Base-by-base conservation (phyloP, 2,329 filamentous ascomycete genomes). In the Lecanoromycetidae sp. region DNA sequence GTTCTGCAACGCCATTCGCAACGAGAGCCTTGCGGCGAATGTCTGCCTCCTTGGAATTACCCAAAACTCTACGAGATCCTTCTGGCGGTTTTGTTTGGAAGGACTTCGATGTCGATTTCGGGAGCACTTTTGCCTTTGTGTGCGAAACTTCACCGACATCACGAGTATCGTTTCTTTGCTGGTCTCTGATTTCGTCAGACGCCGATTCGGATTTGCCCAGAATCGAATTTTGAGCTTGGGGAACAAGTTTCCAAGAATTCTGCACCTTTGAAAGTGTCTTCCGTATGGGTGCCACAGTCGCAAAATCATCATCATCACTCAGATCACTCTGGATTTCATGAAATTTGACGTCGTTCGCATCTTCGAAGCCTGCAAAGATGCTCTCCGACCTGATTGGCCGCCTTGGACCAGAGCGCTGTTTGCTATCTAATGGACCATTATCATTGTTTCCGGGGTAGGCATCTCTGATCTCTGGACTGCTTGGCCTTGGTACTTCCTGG, bases 291-390 rank as follows among this genome's bases (percentile, higher is more conserved):
- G 46, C 45, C 29, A 44, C 43, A 43, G 29, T 48, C 4, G 32
- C 35, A 27, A 52, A 49, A 9, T 52, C 49, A 13, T 55, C 49
- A 13, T 55, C 53, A 45, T 55, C 53, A 26, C 47, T 50, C 9
- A 53, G 48, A 27, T 53, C 40, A 20, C 44, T 42, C 19, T 25
- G 42, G 3, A 30, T 17, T 5, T 34, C 41, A 5, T 27, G 29
- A 13, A 23, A 36, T 17, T 58, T 57, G 27, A 72, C 70, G 48
- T 72, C 71, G 57, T 79, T 86, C 36, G 71, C 72, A 10, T 77
- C 77, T 38, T 90, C 84, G 55, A 93, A 91, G 0, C 85, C 85
- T 26, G 85, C 84, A 63, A 91, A 91, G n/a, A 93, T 69, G 59
- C 84, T 91, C 63, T 84, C 90, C 40, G 85, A 80, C 46, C 85